These are phyloP conservation scores for Alternaria solani DNA, from an alignment of 2,329 filamentous ascomycete species.

Conservation along the genomic window DNA sequence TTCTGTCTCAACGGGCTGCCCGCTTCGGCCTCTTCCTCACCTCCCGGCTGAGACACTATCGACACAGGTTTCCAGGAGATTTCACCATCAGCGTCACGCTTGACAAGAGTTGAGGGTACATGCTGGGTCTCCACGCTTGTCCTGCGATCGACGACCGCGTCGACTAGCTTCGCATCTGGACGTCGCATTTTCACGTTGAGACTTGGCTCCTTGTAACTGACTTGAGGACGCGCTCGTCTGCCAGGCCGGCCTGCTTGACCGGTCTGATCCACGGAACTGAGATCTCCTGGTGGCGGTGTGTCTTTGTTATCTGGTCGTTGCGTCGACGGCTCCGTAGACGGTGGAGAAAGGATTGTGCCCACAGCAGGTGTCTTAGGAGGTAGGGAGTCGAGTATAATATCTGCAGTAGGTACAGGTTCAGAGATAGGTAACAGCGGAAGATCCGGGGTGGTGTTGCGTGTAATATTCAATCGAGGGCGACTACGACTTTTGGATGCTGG, in stretches of 20 bases:
- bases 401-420: constrained; percentile 34
- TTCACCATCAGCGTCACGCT: constrained; percentile 37
- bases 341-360: constrained; percentile 55
- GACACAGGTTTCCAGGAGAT: constrained; percentile 41
- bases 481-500: constrained; percentile 30
- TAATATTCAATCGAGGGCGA: constrained; percentile 36
- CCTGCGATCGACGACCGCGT: constrained; percentile 51
- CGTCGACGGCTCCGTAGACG: constrained; percentile 54
- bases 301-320: constrained; percentile 49
- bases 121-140: constrained; percentile 37
- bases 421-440: constrained; percentile 30
- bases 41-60: constrained; percentile 20
- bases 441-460: constrained; percentile 34
- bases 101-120: constrained; percentile 35
- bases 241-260: constrained; percentile 51
- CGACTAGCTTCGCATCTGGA: constrained; percentile 56
- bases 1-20: constrained; percentile 51
- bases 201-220: constrained; percentile 61
- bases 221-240: constrained; percentile 55
- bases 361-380: constrained; percentile 52
- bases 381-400: constrained; percentile 47
- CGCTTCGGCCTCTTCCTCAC: constrained; percentile 39
- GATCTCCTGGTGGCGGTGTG: constrained; percentile 55
- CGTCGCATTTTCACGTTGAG: constrained; percentile 60
- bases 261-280: constrained; percentile 46